Evolutionary conservation across 2,329 filamentous ascomycete genomes (phyloP).

Genomic region (Fusarium piperis): DNA sequence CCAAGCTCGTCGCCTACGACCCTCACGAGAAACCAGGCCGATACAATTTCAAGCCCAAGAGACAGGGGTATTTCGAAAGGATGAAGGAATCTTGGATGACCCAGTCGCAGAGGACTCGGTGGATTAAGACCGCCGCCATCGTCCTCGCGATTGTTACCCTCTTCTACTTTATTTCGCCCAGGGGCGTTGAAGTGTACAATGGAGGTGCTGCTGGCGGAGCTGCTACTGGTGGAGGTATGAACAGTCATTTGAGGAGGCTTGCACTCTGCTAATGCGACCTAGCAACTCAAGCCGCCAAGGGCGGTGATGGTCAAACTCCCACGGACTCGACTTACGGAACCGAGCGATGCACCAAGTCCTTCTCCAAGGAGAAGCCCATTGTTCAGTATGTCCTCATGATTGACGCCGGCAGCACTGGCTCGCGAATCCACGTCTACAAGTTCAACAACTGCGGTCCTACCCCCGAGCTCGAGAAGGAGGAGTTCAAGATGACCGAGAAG

Average conservation of each 20-base stretch:
- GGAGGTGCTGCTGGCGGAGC: constrained; percentile 45
- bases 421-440: constrained; percentile 97
- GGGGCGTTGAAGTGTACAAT: constrained; percentile 64
- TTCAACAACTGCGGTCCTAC: constrained; percentile 98
- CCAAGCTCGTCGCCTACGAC: constrained; percentile 67
- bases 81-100: constrained; percentile 69
- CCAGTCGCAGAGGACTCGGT: constrained; percentile 72
- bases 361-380: constrained; percentile 88
- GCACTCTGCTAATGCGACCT: constrained; percentile 13
- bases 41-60: constrained; percentile 61
- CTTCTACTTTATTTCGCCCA: constrained; percentile 72
- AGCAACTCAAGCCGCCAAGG: constrained; percentile 40
- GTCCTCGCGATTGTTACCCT: constrained; percentile 67
- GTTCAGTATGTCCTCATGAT: constrained; percentile 99
- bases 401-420: constrained; percentile 96
- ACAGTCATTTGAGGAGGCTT: neutral
- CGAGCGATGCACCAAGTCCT: constrained; percentile 82
- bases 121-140: constrained; percentile 72
- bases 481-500: constrained; percentile 94
- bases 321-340: constrained; percentile 72
- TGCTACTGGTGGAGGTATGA: constrained; percentile 23
- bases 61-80: constrained; percentile 61
- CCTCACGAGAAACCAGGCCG: constrained; percentile 72
- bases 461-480: constrained; percentile 92
- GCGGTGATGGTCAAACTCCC: constrained; percentile 60